Evolutionary conservation across 192 early-diverging fungal genomes (phyloP), one percentile per base, ranked within the genome.

Genomic region (Globomyces pollinis-pini): DNA sequence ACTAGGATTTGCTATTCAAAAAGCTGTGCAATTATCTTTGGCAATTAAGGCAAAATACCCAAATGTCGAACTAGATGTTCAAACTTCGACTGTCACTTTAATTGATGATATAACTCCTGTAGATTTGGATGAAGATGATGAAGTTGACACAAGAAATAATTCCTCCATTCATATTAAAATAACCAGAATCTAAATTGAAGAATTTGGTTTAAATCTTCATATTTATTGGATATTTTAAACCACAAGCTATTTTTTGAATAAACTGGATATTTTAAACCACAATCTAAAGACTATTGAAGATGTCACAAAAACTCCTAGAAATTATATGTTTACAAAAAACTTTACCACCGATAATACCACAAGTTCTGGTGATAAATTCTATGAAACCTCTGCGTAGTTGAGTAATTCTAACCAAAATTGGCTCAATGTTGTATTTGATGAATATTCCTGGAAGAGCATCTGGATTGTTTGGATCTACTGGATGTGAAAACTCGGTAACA

Each of bases 341-440:
- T 54, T 23, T 68, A 32, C 91, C 94, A 55, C 91, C 91, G 28
- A 89, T 67, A 15, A 93, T 85, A n/a, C 90, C 89, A 59, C 90
- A 93, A 16, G 93, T 66, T 16, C 91, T 71, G 5, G 88, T 87
- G 35, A 91, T 32, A 47, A 97, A 88, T 51, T 81, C 74, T 12
- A 83, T 36, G 39, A 95, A 78, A 5, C 81, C 73, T 36, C 65
- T 64, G 2, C 80, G 67, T 3, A 63, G 71, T 57, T 91, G 89
- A 1, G 79, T 80, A 16, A 97, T 81, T 11, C 80, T 79, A 3
- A 94, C 84, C 0, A 83, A 83, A 52, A 97, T 86, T 20, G 94
- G 85, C 67, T 97, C 92, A 62, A 97, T 84, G 31, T 87, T 85
- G 64, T 93, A 97, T 62, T 90, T 91, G 45, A 97, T 86, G 59